These are phyloP conservation scores for Debaryomyces subglobosus DNA, from an alignment of 1,139 yeast species.

Conservation along the genomic window DNA sequence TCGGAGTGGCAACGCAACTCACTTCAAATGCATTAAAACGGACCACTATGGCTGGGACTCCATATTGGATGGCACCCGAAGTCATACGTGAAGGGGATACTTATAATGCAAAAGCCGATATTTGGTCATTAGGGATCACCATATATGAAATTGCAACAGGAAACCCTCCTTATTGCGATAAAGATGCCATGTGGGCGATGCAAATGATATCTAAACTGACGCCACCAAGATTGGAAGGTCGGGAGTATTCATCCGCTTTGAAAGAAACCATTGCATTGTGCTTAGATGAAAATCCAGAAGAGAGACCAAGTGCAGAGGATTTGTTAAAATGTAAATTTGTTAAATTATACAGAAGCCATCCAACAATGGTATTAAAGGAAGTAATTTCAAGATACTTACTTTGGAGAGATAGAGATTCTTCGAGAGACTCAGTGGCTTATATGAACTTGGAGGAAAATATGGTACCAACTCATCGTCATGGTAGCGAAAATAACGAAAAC, in stretches of 20 bases:
- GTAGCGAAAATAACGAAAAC: slow-evolving; percentile 17
- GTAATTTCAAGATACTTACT: slow-evolving; percentile 75
- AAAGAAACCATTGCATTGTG: slow-evolving; percentile 92
- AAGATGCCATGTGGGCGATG: slow-evolving; percentile 94
- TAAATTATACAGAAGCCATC: slow-evolving; percentile 57
- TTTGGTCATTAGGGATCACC: slow-evolving; percentile 94
- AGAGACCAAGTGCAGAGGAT: slow-evolving; percentile 87
- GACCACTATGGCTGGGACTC: slow-evolving; percentile 97
- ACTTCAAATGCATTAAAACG: slow-evolving; percentile 78
- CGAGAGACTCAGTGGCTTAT: slow-evolving; percentile 52
- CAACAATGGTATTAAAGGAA: slow-evolving; percentile 69
- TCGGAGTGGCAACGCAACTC: slow-evolving; percentile 96
- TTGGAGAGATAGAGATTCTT: slow-evolving; percentile 69
- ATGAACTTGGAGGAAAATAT: slow-evolving; percentile 38
- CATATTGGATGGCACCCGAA: slow-evolving; percentile 99
- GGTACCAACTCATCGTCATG: slow-evolving; percentile 2
- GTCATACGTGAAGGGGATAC: slow-evolving; percentile 92
- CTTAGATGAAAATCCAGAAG: slow-evolving; percentile 90
- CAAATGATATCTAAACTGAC: slow-evolving; percentile 88
- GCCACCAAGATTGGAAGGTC: slow-evolving; percentile 93
- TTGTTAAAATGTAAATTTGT: slow-evolving; percentile 74
- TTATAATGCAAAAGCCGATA: slow-evolving; percentile 84
- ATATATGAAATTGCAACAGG: slow-evolving; percentile 95
- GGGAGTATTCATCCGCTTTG: slow-evolving; percentile 71
- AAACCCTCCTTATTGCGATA: slow-evolving; percentile 95